These are phyloP conservation scores for Diaporthe aspalathi DNA, from an alignment of 2,329 filamentous ascomycete genomes.

Conservation along the genomic window DNA sequence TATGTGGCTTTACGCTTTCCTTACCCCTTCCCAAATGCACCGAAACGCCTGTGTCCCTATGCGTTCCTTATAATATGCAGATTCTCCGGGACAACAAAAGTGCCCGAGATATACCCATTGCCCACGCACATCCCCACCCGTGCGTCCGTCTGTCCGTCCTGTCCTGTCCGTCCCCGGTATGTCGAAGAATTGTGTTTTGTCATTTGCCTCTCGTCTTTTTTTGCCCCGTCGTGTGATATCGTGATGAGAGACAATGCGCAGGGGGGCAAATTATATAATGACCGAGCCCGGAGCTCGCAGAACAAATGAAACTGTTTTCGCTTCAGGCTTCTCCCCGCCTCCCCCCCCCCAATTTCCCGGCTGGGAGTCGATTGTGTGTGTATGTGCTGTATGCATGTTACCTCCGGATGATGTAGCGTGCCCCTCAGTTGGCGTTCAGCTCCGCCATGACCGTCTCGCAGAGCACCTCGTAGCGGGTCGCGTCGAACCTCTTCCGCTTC, in stretches of 20 bases:
- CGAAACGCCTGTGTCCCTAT: conserved; percentile 20
- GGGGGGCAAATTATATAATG: background rate
- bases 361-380: background rate
- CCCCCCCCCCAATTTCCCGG: too few species aligned
- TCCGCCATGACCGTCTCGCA: conserved; percentile 64
- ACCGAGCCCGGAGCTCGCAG: background rate
- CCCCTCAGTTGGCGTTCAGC: conserved; percentile 48
- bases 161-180: background rate
- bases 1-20: background rate
- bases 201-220: background rate
- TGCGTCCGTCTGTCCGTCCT: background rate
- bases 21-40: background rate
- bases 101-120: background rate
- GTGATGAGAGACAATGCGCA: conserved; percentile 12
- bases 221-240: conserved; percentile 1
- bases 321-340: background rate
- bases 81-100: background rate
- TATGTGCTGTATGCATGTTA: too few species aligned
- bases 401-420: too few species aligned
- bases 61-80: conserved; percentile 12
- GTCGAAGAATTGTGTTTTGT: background rate
- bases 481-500: conserved; percentile 67
- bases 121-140: background rate
- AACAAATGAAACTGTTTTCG: background rate
- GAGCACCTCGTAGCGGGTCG: conserved; percentile 63